These are phyloP conservation scores for Salix brachista DNA, from an alignment of 345 rosid genomes.

Conservation along the genomic window DNA sequence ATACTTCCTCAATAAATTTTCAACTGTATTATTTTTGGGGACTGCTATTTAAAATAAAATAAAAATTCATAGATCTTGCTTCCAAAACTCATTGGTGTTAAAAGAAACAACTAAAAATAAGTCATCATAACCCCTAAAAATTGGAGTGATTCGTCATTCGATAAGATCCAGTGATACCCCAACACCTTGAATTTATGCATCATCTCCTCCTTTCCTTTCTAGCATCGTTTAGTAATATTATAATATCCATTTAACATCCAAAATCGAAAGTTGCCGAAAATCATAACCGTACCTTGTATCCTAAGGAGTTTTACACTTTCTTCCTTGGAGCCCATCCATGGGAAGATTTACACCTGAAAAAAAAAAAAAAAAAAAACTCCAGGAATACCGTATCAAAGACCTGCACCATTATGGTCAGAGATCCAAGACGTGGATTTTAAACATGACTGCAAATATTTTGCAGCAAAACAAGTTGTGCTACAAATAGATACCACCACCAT, in stretches of 20 bases:
- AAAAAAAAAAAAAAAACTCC: not conserved
- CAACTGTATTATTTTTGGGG: too few species aligned
- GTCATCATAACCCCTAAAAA: not conserved
- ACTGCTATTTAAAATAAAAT: too few species aligned
- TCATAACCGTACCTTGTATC: not conserved
- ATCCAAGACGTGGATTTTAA: not conserved
- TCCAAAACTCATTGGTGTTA: not conserved
- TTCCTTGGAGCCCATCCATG: not conserved
- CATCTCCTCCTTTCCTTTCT: not conserved
- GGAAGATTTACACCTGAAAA: not conserved
- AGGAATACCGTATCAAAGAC: not conserved
- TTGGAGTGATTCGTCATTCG: not conserved
- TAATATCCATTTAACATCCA: not conserved
- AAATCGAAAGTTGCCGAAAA: not conserved
- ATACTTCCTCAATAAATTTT: too few species aligned
- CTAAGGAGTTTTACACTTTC: not conserved
- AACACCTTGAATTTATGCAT: not conserved
- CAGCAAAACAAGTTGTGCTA: not conserved
- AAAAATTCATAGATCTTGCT: not conserved
- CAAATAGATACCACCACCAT: conserved; percentile 7
- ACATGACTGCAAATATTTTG: not conserved
- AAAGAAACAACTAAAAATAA: not conserved
- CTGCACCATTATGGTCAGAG: not conserved
- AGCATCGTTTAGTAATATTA: not conserved
- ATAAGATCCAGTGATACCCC: not conserved